Evolutionary conservation across 2,329 filamentous ascomycete species (phyloP).

Genomic region (Massarina eburnea): DNA sequence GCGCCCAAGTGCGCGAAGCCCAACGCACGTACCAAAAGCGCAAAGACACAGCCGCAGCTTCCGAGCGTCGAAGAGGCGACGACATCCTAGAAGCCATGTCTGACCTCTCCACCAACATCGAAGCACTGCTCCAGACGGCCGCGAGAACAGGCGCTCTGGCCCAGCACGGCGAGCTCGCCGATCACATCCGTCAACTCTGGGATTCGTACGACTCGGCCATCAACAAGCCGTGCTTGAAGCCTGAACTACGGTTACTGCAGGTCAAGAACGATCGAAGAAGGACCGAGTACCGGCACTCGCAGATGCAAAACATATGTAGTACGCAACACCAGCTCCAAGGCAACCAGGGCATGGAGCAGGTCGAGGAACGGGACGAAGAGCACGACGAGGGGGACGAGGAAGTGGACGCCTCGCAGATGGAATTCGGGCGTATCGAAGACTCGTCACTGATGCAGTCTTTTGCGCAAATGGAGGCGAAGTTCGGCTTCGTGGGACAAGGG

Average conservation of each 20-base stretch:
- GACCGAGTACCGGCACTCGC: slow-evolving; percentile 7
- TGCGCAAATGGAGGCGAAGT: not conserved
- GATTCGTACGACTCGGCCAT: slow-evolving; percentile 20
- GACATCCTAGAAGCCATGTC: slow-evolving; percentile 24
- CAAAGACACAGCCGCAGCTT: slow-evolving; percentile 23
- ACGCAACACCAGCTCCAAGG: not conserved
- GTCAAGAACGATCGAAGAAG: slow-evolving; percentile 19
- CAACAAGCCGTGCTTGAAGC: slow-evolving; percentile 16
- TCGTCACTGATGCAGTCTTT: not conserved
- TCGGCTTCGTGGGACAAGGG: too few species aligned
- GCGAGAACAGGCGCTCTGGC: slow-evolving; percentile 14
- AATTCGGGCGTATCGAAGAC: not conserved
- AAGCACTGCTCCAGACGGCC: slow-evolving; percentile 19
- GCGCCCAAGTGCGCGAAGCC: slow-evolving; percentile 27
- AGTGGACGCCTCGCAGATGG: not conserved
- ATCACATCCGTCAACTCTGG: slow-evolving; percentile 19
- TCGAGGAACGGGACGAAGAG: not conserved
- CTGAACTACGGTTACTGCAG: slow-evolving; percentile 21
- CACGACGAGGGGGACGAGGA: not conserved
- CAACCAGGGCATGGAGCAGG: too few species aligned
- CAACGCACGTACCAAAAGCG: slow-evolving; percentile 26
- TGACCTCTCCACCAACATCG: slow-evolving; percentile 22
- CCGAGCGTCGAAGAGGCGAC: slow-evolving; percentile 17
- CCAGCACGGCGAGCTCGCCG: slow-evolving; percentile 15
- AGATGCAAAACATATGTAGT: not conserved